These are phyloP conservation scores for Ophiocordyceps camponoti-rufipedis DNA, from an alignment of 2,329 filamentous ascomycete genomes.

Conservation along the genomic window DNA sequence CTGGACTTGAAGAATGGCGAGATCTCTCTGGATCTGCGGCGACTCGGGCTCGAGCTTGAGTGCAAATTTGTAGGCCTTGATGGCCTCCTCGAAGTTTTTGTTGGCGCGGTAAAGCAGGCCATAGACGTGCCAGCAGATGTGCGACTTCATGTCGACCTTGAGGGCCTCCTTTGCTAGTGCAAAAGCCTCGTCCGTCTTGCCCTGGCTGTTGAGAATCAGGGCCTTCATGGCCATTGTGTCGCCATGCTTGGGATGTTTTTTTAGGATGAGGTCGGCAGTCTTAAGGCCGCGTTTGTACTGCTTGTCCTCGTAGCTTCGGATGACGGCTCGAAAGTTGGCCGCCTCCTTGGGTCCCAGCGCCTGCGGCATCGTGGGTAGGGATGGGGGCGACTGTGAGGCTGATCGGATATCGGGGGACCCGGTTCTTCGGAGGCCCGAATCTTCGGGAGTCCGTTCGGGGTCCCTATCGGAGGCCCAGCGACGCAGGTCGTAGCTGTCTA, in stretches of 20 bases:
- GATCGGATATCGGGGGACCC: neutral
- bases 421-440: neutral
- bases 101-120: slow-evolving; percentile 80
- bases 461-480: neutral
- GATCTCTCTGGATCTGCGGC: slow-evolving; percentile 79
- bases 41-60: slow-evolving; percentile 87
- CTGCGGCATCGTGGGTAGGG: slow-evolving; percentile 43
- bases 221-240: slow-evolving; percentile 99
- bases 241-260: slow-evolving; percentile 88
- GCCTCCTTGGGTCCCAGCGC: slow-evolving; percentile 72
- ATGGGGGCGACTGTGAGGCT: neutral
- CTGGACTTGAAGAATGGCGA: slow-evolving; percentile 85
- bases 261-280: slow-evolving; percentile 87
- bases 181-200: slow-evolving; percentile 88
- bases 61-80: slow-evolving; percentile 97
- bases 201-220: slow-evolving; percentile 81
- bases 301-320: slow-evolving; percentile 94
- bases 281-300: slow-evolving; percentile 94
- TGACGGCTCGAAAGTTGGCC: slow-evolving; percentile 83
- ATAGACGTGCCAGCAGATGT: slow-evolving; percentile 99
- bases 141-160: slow-evolving; percentile 94
- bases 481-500: neutral
- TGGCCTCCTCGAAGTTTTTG: slow-evolving; percentile 98
- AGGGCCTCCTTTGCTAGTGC: slow-evolving; percentile 80
- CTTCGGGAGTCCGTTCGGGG: neutral